Percentiles rank a stretch among this genome's conserved stretches.
Evolutionary conservation across 352 stramenopile species (phyloP).

Genomic region (Pythium utonaiense): DNA sequence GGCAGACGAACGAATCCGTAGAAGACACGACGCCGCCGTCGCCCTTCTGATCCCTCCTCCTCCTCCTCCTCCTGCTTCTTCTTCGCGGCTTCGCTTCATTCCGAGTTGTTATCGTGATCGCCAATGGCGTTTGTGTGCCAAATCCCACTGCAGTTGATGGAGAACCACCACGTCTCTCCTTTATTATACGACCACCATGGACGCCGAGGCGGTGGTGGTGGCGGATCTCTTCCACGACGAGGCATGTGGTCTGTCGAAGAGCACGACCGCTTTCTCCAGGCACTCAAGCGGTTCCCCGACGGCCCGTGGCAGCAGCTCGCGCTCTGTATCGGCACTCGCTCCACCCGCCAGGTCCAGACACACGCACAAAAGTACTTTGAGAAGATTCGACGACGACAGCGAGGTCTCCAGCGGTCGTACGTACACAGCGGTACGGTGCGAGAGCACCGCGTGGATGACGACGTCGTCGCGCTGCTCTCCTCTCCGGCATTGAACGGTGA

Average conservation of each 20-base stretch:
- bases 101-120: not conserved
- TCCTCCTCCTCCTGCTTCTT: not conserved
- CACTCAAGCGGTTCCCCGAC: constrained; percentile 24
- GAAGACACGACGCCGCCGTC: too few species aligned
- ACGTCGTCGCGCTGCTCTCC: constrained; percentile 17
- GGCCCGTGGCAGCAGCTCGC: constrained; percentile 23
- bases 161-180: constrained; percentile 1
- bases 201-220: too few species aligned
- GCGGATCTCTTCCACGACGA: not conserved
- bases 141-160: not conserved
- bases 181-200: constrained; percentile 17
- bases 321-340: constrained; percentile 20
- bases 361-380: constrained; percentile 28
- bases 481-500: constrained; percentile 1
- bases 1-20: not conserved
- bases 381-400: constrained; percentile 22
- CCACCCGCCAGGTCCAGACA: constrained; percentile 23
- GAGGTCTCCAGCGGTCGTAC: constrained; percentile 15
- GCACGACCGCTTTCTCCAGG: constrained; percentile 30
- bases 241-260: constrained; percentile 27
- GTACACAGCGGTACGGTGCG: not conserved
- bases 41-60: not conserved
- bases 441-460: constrained; percentile 25
- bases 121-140: constrained; percentile 3
- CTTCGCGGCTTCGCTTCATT: constrained; percentile 1